These are phyloP conservation scores for Rhodotorula sp. DNA, from an alignment of 1,284 basidiomycete species.

Conservation along the genomic window DNA sequence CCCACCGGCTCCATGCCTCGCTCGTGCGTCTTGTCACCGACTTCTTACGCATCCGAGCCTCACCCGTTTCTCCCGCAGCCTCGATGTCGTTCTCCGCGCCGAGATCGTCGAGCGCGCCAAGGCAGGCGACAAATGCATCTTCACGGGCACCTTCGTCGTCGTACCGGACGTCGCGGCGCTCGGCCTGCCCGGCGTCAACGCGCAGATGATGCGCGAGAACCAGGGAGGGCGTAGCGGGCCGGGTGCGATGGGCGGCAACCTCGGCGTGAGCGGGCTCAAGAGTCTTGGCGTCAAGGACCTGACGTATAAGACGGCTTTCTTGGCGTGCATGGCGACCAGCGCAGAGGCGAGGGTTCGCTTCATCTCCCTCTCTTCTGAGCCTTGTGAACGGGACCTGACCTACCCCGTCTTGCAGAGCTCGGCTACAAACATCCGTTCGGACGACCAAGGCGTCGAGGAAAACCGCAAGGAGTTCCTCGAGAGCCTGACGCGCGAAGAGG, in stretches of 20 bases:
- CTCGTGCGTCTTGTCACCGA: conserved; percentile 50
- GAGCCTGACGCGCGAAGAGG: conserved; percentile 87
- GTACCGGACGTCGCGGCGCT: conserved; percentile 97
- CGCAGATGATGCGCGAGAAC: conserved; percentile 86
- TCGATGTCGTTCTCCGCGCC: conserved; percentile 92
- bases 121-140: conserved; percentile 97
- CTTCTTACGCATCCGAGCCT: not conserved
- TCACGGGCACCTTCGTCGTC: conserved; percentile 97
- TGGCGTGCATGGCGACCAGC: conserved; percentile 96
- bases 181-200: conserved; percentile 91
- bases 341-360: conserved; percentile 74
- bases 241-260: conserved; percentile 68
- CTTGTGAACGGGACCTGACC: not conserved
- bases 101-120: conserved; percentile 97
- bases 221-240: conserved; percentile 61
- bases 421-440: conserved; percentile 77
- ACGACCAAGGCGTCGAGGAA: conserved; percentile 74
- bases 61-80: conserved; percentile 50
- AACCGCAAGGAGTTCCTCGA: conserved; percentile 66
- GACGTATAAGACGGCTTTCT: conserved; percentile 97
- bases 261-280: conserved; percentile 92
- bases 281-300: conserved; percentile 91
- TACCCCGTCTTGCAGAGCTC: conserved; percentile 59
- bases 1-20: conserved; percentile 99
- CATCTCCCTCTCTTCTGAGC: not conserved